Base-by-base conservation (phyloP, 208 protist species). In the Trypanosoma rangeli region DNA sequence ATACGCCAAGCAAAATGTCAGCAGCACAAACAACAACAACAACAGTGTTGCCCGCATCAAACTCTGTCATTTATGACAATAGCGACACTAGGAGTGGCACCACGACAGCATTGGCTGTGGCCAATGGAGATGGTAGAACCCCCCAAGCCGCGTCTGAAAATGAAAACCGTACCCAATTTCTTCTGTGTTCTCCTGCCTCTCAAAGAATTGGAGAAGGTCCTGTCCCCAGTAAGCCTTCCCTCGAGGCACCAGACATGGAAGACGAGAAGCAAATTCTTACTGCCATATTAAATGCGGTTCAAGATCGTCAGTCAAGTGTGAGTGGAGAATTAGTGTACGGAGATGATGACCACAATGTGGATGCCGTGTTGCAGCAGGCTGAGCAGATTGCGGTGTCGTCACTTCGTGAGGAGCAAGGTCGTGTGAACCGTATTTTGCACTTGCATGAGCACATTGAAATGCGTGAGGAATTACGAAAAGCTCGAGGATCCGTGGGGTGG, bases 371-470 rank as follows among this genome's bases (percentile, higher is more conserved):
- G 37, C 64, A 79, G 29, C 70, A 81, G 22, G 89, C 86, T 9
- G 77, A 87, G 63, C 29, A 68, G 18, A 55, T 89, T 26, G 85
- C 87, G 29, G 67, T 83, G 0, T 64, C 84, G 0, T 69, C 72
- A 5, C 72, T 72, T 26, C 57, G 59, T 12, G 55, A 59, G n/a
- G 33, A 44, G 12, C 50, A 60, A 33, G 44, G 26, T 10, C 62
- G 76, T 0, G 79, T 66, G 16, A 71, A 77, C 39, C 29, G 70
- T 24, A 73, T 89, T 22, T 69, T 92, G 68, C 84, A 86, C 64
- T 67, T 90, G 22, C 85, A 93, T 66, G 81, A 87, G 57, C 81
- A 89, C 68, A 63, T 83, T 12, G 74, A 78, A 8, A 67, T 95
- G 54, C 76, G 74, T 24, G 64, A 64, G 15, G 66, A 75, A 46